phyloP scores from a whole-genome alignment of 2,329 filamentous ascomycete genomes.

The Didymella arachidicola region DNA sequence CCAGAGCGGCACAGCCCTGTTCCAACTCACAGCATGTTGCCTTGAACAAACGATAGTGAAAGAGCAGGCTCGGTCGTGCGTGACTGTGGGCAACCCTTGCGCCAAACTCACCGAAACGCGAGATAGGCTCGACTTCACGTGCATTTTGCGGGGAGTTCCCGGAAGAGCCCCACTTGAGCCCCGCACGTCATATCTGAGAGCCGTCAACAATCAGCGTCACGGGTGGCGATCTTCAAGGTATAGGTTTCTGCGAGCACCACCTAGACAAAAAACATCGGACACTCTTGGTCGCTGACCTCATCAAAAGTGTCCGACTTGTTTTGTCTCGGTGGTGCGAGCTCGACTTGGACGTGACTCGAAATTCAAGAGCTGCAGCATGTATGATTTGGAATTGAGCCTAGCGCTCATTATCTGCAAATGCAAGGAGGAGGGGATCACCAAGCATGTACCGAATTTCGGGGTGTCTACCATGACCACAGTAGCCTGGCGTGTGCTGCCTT shows the following conservation, averaged over 20 bases:
- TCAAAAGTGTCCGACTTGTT: no score
- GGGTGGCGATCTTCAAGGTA: background rate
- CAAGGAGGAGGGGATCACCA: background rate
- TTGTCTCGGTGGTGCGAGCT: background rate
- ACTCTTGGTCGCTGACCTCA: no score
- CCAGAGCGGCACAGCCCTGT: constrained; percentile 3
- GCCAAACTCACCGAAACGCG: constrained; percentile 17
- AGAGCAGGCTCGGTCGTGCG: background rate
- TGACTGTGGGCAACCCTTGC: no score
- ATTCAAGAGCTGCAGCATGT: background rate
- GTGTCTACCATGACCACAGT: background rate
- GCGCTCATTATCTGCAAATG: background rate
- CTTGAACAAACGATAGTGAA: background rate
- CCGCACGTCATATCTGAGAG: background rate
- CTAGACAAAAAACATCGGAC: background rate
- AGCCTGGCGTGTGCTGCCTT: constrained; percentile 10
- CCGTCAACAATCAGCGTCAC: background rate
- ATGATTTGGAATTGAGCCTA: constrained; percentile 18
- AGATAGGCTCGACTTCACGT: constrained; percentile 36
- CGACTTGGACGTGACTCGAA: background rate
- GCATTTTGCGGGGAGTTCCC: constrained; percentile 9
- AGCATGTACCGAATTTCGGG: background rate
- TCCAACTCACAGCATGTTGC: constrained; percentile 5
- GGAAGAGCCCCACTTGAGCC: constrained; percentile 11
- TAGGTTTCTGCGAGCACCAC: background rate